Conservation (phyloP, 2,329 filamentous ascomycete genomes). For the Alternaria tenuissima region DNA sequence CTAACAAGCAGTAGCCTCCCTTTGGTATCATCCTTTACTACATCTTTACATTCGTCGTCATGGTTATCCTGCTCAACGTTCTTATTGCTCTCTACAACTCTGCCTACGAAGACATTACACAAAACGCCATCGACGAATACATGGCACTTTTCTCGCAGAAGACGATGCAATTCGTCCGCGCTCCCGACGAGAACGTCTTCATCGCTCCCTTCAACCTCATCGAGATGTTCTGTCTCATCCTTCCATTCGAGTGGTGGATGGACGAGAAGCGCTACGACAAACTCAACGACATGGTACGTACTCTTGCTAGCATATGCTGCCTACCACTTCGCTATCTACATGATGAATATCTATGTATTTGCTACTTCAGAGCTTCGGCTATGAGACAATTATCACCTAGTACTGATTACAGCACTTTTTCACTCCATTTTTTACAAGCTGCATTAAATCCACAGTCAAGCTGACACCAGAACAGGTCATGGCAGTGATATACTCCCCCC, state of each 20-base stretch:
- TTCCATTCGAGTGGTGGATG: slow-evolving; percentile 97
- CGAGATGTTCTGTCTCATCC: slow-evolving; percentile 79
- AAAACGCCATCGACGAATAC: slow-evolving; percentile 93
- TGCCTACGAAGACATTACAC: slow-evolving; percentile 93
- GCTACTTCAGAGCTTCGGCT: slow-evolving; percentile 99
- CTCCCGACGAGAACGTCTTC: slow-evolving; percentile 97
- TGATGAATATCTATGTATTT: slow-evolving; percentile 99
- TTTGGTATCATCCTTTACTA: slow-evolving; percentile 98
- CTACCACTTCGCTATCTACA: slow-evolving; percentile 54
- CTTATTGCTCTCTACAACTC: slow-evolving; percentile 97
- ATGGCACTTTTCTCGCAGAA: slow-evolving; percentile 92
- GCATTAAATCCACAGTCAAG: background rate
- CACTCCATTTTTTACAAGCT: background rate
- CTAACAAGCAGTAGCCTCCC: slow-evolving; percentile 63
- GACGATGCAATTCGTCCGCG: slow-evolving; percentile 95
- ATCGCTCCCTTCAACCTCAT: slow-evolving; percentile 95
- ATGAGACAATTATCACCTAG: slow-evolving; percentile 98
- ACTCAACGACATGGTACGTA: slow-evolving; percentile 74
- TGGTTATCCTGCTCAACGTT: slow-evolving; percentile 94
- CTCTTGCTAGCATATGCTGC: background rate
- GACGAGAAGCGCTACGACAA: slow-evolving; percentile 74
- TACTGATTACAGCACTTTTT: slow-evolving; percentile 68
- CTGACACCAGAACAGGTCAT: slow-evolving; percentile 64
- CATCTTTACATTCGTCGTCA: slow-evolving; percentile 95
- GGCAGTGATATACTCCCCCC: slow-evolving; percentile 82